Percentiles rank a stretch among this genome's conserved stretches.
Conservation (phyloP, 495 filamentous ascomycete genomes). For the Podospora pseudocomata region DNA sequence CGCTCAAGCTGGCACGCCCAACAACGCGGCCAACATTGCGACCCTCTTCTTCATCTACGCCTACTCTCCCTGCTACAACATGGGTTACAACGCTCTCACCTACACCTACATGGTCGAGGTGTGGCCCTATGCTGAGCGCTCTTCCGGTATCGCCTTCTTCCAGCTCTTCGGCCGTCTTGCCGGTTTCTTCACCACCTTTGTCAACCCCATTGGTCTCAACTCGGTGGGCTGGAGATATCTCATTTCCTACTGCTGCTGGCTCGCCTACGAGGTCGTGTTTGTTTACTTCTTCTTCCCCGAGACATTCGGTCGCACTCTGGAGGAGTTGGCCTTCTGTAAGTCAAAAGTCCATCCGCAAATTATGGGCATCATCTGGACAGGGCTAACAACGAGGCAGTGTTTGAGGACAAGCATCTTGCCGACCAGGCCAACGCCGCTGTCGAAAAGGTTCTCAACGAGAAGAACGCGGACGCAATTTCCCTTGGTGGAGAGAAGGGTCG, state of each 20-base stretch:
- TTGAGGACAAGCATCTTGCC: constrained; percentile 43
- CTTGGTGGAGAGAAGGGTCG: constrained; percentile 5
- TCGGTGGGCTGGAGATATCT: constrained; percentile 57
- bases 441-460: constrained; percentile 36
- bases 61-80: constrained; percentile 61
- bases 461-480: constrained; percentile 11
- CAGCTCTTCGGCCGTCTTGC: constrained; percentile 56
- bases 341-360: constrained; percentile 5
- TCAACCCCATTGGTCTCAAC: constrained; percentile 63
- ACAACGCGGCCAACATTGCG: constrained; percentile 41
- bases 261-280: constrained; percentile 54
- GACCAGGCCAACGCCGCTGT: constrained; percentile 38
- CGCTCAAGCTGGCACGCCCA: constrained; percentile 33
- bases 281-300: constrained; percentile 65
- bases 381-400: constrained; percentile 32
- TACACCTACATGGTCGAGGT: constrained; percentile 66
- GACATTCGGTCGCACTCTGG: constrained; percentile 57
- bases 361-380: not conserved
- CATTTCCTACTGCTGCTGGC: constrained; percentile 52
- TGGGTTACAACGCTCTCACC: constrained; percentile 66
- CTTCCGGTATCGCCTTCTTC: constrained; percentile 59
- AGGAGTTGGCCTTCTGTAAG: constrained; percentile 63
- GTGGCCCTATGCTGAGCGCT: constrained; percentile 60
- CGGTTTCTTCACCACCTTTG: constrained; percentile 52
- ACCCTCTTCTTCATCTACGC: constrained; percentile 59